Base-by-base conservation (phyloP, 1,284 basidiomycete genomes). In the Moniliophthora roreri region DNA sequence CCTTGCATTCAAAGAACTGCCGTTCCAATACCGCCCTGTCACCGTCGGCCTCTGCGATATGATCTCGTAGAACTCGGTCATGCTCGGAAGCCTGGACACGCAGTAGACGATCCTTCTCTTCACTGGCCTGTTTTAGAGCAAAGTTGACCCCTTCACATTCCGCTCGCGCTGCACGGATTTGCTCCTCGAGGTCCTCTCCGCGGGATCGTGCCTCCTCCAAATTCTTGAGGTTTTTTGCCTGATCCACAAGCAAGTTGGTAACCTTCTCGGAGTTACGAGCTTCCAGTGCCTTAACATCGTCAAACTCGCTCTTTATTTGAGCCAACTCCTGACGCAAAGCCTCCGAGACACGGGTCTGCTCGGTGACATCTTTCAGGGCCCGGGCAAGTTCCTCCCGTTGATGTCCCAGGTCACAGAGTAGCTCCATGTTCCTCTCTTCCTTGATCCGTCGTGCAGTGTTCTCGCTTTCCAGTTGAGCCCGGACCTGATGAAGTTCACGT, bases 11-110 rank as follows among this genome's bases (percentile, higher is more conserved):
- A 38, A 85, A 82, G 66, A 93, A 90, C 66, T 93, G 89, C 54
- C 93, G 85, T 65, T 95, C 92, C 48, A 95, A 75, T 3, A 95
- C 90, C 0, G 92, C 92, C 15, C 93, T 82, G 69, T 95, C 93
- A 0, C 92, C 93, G 63, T 95, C 91, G 6, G 93, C 91, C 66
- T 96, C 93, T 1, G 91, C 91, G 42, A 91, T 87, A 63, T 93
- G 90, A 67, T 95, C 93, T 1, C 92, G 81, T 65, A 97, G 82
- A 48, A 87, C 78, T 15, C 89, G 80, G 57, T 95, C 93, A 60
- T 93, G 89, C 65, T 94, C 91, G 5, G 78, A 82, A 4, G 88
- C 85, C 64, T 93, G 90, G 4, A 76, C 79, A 49, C 78, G 81
- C 51, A 94, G 72, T 16, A 93, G 73, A 18, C 85, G 75, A 57